Evolutionary conservation across 306 rosid species (phyloP), one percentile per base, ranked within the genome.

Genomic region (Vicia sativa): DNA sequence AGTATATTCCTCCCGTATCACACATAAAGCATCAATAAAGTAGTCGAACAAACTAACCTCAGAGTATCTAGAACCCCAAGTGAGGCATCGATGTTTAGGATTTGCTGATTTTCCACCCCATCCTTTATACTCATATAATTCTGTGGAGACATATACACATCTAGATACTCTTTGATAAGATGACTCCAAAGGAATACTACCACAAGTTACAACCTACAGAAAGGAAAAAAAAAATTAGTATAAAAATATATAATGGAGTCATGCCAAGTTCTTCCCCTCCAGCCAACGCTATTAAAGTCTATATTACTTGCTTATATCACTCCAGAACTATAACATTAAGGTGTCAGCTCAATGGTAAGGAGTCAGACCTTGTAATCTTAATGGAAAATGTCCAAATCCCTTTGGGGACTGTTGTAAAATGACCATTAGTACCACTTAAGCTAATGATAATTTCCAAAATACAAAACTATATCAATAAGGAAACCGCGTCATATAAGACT

Each of bases 141-240:
- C 96, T 9, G 99, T 79, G 29, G 96, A 90, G 74, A 90, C 87
- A 62, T 90, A 90, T 1, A 90, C 95, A 53, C 99, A 95, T 83
- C 99, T 85, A 12, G 92, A 63, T 45, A 87, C 77, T 69, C 85
- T 85, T 72, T 90, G 99, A 85, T 95, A 95, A 39, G 99, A 90
- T 11, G 97, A 85, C 77, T 95, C 99, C 84, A 95, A 66, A 62
- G 99, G 96, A 79, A 95, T 95, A 72, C 99, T 95, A 70, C 99
- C 97, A 65, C 99, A 95, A 21, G 99, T 95, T 65, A 95, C 99
- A 69, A 95, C 96, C 99, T 95, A 77, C 86, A 81, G 9, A 69
- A 70, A 75, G 76, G 43, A 70, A 42, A 70, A 42, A 13, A n/a
- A 74, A 9, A 26, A 56, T 23, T 65, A 26, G 61, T 55, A 55